Evolutionary conservation across 2,329 filamentous ascomycete genomes (phyloP).

Genomic region (Exophiala aquamarina): DNA sequence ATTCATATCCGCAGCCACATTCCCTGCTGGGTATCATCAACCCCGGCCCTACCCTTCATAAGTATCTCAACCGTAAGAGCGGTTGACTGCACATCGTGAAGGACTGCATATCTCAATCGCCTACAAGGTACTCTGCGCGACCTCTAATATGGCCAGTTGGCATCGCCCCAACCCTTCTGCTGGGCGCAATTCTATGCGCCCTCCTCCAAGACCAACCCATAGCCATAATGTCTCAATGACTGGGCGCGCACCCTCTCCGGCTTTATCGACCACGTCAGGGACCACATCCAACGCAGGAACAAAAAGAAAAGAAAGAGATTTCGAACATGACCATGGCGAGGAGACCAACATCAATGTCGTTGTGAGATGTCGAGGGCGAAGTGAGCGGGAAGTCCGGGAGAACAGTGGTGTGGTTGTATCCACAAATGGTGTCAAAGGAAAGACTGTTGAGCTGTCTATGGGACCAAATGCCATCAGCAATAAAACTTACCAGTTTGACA

Average conservation of each 20-base stretch:
- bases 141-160: slow-evolving; percentile 52
- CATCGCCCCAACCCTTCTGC: slow-evolving; percentile 49
- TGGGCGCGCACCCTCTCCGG: slow-evolving; percentile 65
- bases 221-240: slow-evolving; percentile 49
- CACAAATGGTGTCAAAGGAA: slow-evolving; percentile 85
- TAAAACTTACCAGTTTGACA: slow-evolving; percentile 95
- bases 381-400: slow-evolving; percentile 86
- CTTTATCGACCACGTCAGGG: slow-evolving; percentile 65
- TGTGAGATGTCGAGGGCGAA: slow-evolving; percentile 88
- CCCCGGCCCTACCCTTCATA: not conserved
- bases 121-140: not conserved
- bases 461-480: slow-evolving; percentile 89
- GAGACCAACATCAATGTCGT: slow-evolving; percentile 98
- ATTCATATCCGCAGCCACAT: slow-evolving; percentile 1
- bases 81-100: not conserved
- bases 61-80: not conserved
- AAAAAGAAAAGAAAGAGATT: slow-evolving; percentile 87
- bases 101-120: not conserved
- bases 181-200: slow-evolving; percentile 52
- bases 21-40: not conserved
- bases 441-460: slow-evolving; percentile 83
- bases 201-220: slow-evolving; percentile 45
- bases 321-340: slow-evolving; percentile 67
- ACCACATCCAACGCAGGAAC: slow-evolving; percentile 54
- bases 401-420: slow-evolving; percentile 91